Evolutionary conservation across 345 rosid genomes (phyloP).

Genomic region (Erodium maritimum): DNA sequence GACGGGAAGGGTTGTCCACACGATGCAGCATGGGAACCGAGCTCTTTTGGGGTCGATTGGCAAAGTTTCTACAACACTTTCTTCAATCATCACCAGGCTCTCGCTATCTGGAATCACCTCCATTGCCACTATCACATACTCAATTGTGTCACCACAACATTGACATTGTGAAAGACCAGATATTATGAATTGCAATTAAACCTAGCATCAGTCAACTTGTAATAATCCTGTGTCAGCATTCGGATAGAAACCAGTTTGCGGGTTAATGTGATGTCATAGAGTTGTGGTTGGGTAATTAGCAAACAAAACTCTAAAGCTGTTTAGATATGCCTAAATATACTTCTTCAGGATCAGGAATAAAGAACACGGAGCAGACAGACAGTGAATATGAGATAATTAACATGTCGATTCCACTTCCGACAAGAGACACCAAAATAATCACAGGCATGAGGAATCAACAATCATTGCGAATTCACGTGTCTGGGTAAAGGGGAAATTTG

Average conservation of each 20-base stretch:
- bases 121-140: constrained; percentile 18
- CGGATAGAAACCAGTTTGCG: too few relatives aligned
- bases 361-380: neutral
- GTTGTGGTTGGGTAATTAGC: too few relatives aligned
- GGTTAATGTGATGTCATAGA: too few relatives aligned
- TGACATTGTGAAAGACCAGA: too few relatives aligned
- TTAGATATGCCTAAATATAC: too few relatives aligned
- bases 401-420: neutral
- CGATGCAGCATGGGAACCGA: constrained; percentile 75
- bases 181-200: too few relatives aligned
- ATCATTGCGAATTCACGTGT: neutral
- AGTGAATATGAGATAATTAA: neutral
- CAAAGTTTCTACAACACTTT: constrained; percentile 20
- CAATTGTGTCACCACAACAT: too few relatives aligned
- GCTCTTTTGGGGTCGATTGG: constrained; percentile 60
- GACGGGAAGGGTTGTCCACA: constrained; percentile 90
- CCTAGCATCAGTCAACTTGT: too few relatives aligned
- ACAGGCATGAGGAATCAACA: neutral
- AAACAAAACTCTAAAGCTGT: too few relatives aligned
- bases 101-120: constrained; percentile 34
- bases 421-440: neutral
- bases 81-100: constrained; percentile 29
- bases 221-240: too few relatives aligned
- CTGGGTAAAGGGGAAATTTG: neutral
- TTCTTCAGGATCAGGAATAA: neutral